Conservation (phyloP, 495 filamentous ascomycete species). For the Penicillium angulare region DNA sequence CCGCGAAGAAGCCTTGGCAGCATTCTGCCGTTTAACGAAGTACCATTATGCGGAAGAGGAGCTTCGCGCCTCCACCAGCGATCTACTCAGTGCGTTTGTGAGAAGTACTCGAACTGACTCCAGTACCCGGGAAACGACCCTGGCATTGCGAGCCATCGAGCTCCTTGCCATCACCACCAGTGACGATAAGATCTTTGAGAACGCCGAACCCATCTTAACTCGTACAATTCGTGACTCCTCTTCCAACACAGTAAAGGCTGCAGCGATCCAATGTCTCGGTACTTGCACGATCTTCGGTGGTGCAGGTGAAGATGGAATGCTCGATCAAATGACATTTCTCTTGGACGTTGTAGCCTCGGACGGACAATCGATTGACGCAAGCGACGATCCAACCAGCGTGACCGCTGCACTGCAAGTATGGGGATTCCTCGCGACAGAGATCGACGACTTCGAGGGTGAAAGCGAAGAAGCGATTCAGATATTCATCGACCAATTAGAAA, state of each 20-base stretch:
- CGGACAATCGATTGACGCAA: conserved; percentile 69
- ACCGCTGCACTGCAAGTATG: conserved; percentile 81
- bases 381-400: conserved; percentile 74
- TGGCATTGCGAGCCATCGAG: conserved; percentile 72
- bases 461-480: conserved; percentile 77
- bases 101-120: conserved; percentile 69
- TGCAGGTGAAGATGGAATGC: conserved; percentile 64
- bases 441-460: conserved; percentile 75
- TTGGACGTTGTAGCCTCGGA: conserved; percentile 86
- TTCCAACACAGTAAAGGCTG: conserved; percentile 62
- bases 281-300: conserved; percentile 77
- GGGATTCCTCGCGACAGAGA: conserved; percentile 79
- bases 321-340: conserved; percentile 78
- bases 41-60: conserved; percentile 70
- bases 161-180: conserved; percentile 72
- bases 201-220: conserved; percentile 62
- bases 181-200: conserved; percentile 68
- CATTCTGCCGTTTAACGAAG: conserved; percentile 70
- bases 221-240: conserved; percentile 67
- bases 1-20: conserved; percentile 68
- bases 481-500: conserved; percentile 87
- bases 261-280: conserved; percentile 72
- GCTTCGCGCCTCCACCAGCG: conserved; percentile 56
- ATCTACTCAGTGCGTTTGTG: conserved; percentile 69
- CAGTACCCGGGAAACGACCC: conserved; percentile 68